Percentiles rank a stretch among this genome's conserved stretches.
Conservation (phyloP, 768 basidiomycete species). For the Boletus huronensis region DNA sequence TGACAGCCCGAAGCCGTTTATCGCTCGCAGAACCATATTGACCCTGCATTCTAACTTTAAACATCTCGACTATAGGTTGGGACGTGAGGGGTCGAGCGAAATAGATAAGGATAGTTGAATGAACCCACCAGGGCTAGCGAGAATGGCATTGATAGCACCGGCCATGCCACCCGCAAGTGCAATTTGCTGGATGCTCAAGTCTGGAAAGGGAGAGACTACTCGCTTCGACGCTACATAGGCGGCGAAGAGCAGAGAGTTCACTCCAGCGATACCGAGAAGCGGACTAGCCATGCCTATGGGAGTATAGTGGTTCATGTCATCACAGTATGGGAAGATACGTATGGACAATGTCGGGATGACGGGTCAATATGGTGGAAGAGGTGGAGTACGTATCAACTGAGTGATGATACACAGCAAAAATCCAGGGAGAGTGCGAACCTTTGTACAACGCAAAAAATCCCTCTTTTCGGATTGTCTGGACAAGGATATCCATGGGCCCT, state of each 20-base stretch:
- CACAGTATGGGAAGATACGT: not conserved
- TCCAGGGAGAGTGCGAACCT: conserved; percentile 44
- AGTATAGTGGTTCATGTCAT: not conserved
- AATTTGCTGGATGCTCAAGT: conserved; percentile 74
- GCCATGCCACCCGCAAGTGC: conserved; percentile 90
- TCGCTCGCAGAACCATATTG: conserved; percentile 84
- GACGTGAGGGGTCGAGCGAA: not conserved
- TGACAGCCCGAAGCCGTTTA: conserved; percentile 69
- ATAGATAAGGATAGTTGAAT: not conserved
- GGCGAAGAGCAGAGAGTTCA: conserved; percentile 93
- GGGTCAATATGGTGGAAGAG: not conserved
- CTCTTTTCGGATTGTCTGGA: conserved; percentile 78
- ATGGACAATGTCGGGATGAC: not conserved
- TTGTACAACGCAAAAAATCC: conserved; percentile 94
- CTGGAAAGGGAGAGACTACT: conserved; percentile 84
- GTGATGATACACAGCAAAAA: not conserved
- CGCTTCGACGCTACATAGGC: conserved; percentile 82
- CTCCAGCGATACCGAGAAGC: conserved; percentile 87
- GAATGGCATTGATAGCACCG: conserved; percentile 83
- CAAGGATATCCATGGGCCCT: conserved; percentile 89
- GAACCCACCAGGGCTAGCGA: conserved; percentile 79
- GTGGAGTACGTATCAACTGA: not conserved
- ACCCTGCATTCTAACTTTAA: conserved; percentile 97
- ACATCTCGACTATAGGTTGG: conserved; percentile 77
- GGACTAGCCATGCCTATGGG: conserved; percentile 81